Evolutionary conservation across 2,329 filamentous ascomycete species (phyloP).

Genomic region (Trichoderma atroviride): DNA sequence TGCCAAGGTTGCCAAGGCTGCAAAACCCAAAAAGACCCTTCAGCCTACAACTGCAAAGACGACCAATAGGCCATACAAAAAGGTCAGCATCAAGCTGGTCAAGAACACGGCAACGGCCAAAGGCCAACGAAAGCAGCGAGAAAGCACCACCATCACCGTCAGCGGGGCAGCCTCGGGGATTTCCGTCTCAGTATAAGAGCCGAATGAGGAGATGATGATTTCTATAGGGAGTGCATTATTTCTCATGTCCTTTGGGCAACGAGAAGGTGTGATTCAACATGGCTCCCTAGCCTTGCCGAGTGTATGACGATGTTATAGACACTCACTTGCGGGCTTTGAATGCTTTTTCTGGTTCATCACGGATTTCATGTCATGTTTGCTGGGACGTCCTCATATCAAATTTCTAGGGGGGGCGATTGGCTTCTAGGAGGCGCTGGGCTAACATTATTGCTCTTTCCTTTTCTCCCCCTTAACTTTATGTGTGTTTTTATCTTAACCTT

Average conservation of each 20-base stretch:
- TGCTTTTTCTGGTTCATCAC: neutral
- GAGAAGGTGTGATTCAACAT: neutral
- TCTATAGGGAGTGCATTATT: neutral
- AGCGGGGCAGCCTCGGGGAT: neutral
- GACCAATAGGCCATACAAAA: neutral
- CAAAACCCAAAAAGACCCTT: neutral
- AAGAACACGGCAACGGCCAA: neutral
- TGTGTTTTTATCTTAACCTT: neutral
- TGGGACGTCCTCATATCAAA: neutral
- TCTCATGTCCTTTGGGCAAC: neutral
- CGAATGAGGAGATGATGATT: neutral
- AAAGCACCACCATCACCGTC: slow-evolving; percentile 9
- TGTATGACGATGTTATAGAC: neutral
- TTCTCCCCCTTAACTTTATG: neutral
- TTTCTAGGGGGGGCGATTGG: neutral
- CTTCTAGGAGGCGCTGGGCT: neutral
- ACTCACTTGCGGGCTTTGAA: neutral
- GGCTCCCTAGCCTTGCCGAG: neutral
- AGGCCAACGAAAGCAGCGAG: neutral
- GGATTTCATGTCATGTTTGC: neutral
- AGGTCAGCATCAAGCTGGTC: slow-evolving; percentile 4
- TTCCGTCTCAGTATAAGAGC: neutral
- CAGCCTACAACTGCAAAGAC: neutral
- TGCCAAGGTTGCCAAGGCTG: neutral
- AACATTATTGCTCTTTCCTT: neutral